Conservation (phyloP, 106 monocot genomes). For the Dendrobium chrysotoxum region DNA sequence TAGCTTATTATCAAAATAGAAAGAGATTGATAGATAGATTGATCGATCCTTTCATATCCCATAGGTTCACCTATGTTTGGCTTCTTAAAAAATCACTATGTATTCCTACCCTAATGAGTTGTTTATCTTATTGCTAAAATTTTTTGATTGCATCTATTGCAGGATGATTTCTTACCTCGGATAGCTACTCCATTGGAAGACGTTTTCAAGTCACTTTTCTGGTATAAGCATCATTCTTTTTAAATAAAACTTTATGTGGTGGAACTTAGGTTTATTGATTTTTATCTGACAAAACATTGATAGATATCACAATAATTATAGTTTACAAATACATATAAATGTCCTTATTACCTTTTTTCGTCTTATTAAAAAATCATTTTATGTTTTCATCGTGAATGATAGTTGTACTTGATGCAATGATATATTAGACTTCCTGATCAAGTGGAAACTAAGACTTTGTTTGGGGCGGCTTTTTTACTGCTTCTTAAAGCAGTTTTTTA, state of each 20-base stretch:
- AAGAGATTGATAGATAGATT: too few species aligned
- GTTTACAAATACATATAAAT: background rate
- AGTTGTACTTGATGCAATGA: background rate
- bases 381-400: background rate
- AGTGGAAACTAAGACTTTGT: background rate
- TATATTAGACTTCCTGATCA: background rate
- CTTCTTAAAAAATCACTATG: too few species aligned
- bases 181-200: conserved; percentile 90
- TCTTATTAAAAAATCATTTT: background rate
- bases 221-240: conserved; percentile 30
- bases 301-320: background rate
- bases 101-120: too few species aligned
- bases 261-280: background rate
- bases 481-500: too few species aligned
- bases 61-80: too few species aligned
- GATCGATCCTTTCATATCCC: too few species aligned
- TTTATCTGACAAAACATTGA: background rate
- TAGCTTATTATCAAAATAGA: too few species aligned
- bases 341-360: background rate
- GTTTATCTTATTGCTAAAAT: too few species aligned
- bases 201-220: conserved; percentile 89
- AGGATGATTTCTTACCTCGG: conserved; percentile 97
- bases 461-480: too few species aligned
- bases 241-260: background rate
- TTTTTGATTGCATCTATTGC: conserved; percentile 9